These are phyloP conservation scores for Hyparrhenia diplandra DNA, from an alignment of 176 grass and related monocot species.

Conservation along the genomic window DNA sequence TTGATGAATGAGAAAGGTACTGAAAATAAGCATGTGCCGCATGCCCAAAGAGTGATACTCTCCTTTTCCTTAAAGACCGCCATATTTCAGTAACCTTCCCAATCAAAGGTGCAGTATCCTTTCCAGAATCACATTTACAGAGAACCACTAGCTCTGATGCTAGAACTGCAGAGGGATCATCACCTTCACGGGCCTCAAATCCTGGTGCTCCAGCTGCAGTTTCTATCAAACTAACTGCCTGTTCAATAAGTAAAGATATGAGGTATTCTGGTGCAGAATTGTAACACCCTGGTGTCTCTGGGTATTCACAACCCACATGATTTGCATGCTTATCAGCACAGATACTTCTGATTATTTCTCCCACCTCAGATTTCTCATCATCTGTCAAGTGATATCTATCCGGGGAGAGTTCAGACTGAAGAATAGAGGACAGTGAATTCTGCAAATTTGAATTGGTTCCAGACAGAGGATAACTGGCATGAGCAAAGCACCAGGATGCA, in stretches of 20 bases:
- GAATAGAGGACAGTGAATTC: slow-evolving; percentile 57
- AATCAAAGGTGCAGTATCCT: slow-evolving; percentile 42
- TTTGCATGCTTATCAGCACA: slow-evolving; percentile 42
- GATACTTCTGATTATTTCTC: slow-evolving; percentile 55
- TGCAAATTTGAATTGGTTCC: slow-evolving; percentile 42
- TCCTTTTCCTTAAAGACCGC: slow-evolving; percentile 77
- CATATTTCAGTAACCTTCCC: slow-evolving; percentile 70
- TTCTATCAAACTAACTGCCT: slow-evolving; percentile 62
- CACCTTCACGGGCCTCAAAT: slow-evolving; percentile 64
- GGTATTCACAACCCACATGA: slow-evolving; percentile 7
- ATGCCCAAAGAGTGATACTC: slow-evolving; percentile 76
- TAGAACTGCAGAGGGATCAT: slow-evolving; percentile 51
- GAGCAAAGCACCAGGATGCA: slow-evolving; percentile 89
- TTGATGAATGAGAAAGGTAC: slow-evolving; percentile 80
- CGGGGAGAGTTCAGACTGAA: slow-evolving; percentile 65
- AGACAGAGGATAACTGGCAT: slow-evolving; percentile 59
- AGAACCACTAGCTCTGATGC: slow-evolving; percentile 70
- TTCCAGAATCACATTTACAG: slow-evolving; percentile 41
- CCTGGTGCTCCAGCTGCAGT: slow-evolving; percentile 62
- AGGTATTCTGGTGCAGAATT: slow-evolving; percentile 31
- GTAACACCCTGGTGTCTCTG: slow-evolving; percentile 21
- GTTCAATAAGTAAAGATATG: slow-evolving; percentile 51
- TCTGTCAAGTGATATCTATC: slow-evolving; percentile 66
- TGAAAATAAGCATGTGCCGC: slow-evolving; percentile 89
- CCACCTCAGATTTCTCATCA: slow-evolving; percentile 62